A percentile compares a stretch with the other conserved stretches of the same genome.
Conservation (phyloP, 2,329 filamentous ascomycete genomes). For the Colletotrichum theobromicola region DNA sequence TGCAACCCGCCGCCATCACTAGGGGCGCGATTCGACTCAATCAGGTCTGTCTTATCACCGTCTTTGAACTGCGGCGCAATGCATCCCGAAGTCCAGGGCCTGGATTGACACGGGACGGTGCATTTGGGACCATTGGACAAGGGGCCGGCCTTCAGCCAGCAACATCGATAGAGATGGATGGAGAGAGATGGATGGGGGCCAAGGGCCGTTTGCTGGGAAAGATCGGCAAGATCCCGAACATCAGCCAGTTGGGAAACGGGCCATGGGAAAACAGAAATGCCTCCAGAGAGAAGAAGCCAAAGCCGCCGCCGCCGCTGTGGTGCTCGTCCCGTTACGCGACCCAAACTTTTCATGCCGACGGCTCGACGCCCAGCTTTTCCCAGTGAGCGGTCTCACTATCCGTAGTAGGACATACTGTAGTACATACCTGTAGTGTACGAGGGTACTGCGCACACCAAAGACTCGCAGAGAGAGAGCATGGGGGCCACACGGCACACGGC, state of each 20-base stretch:
- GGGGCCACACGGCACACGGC: neutral
- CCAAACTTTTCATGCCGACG: neutral
- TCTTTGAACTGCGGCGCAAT: slow-evolving; percentile 4
- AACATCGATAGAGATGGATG: neutral
- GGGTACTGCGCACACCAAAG: too few species aligned
- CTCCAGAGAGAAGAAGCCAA: slow-evolving; percentile 14
- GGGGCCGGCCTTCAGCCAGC: neutral
- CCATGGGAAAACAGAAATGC: neutral
- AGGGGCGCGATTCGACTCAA: neutral
- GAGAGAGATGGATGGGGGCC: neutral
- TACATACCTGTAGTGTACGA: too few species aligned
- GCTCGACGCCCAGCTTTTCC: neutral
- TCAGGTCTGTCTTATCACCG: neutral
- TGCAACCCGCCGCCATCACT: neutral
- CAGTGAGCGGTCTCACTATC: too few species aligned
- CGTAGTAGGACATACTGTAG: too few species aligned
- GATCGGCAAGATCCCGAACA: neutral
- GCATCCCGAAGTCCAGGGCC: neutral
- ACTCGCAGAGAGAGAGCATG: neutral
- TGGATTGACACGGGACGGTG: neutral
- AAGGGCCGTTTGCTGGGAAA: neutral
- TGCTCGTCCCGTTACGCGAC: neutral
- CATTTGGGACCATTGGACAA: neutral
- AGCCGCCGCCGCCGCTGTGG: neutral
- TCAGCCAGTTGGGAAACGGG: neutral